Evolutionary conservation across 768 basidiomycete genomes (phyloP).

Genomic region (Auriscalpium vulgare): DNA sequence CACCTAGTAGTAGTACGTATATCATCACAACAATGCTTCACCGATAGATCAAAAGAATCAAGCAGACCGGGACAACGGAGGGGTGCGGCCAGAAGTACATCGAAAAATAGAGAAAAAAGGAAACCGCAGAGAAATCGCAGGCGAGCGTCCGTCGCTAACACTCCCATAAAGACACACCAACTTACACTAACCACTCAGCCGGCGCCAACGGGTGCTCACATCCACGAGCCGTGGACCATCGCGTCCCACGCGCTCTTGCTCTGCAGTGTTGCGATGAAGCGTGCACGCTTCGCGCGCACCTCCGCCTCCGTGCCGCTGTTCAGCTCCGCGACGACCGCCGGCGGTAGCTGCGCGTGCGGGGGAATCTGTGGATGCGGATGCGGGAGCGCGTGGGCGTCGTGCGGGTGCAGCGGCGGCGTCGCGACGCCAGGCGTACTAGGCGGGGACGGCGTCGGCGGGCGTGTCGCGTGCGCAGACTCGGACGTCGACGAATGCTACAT

Average conservation of each 20-base stretch:
- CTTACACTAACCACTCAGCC: too few relatives aligned
- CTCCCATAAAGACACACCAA: too few relatives aligned
- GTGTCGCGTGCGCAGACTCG: constrained; percentile 4
- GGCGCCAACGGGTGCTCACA: constrained; percentile 24
- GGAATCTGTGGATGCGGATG: neutral
- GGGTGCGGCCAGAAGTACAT: too few relatives aligned
- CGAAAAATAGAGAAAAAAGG: too few relatives aligned
- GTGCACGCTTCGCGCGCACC: constrained; percentile 31
- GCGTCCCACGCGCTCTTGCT: constrained; percentile 62
- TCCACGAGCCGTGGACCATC: constrained; percentile 58
- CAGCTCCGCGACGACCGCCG: constrained; percentile 5
- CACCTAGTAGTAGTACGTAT: too few relatives aligned
- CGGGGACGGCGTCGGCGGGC: constrained; percentile 4
- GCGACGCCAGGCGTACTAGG: constrained; percentile 5
- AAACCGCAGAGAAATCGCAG: too few relatives aligned
- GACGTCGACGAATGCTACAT: neutral
- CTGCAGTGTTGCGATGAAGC: constrained; percentile 50
- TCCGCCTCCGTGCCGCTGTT: constrained; percentile 13
- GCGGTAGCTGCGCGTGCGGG: neutral
- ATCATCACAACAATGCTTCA: too few relatives aligned
- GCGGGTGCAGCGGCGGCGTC: constrained; percentile 7
- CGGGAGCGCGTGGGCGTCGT: constrained; percentile 4
- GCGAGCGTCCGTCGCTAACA: too few relatives aligned
- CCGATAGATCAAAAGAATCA: too few relatives aligned
- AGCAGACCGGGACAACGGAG: too few relatives aligned